phyloP scores from a whole-genome alignment of 177 flowering plant genomes.

The Viscum album region DNA sequence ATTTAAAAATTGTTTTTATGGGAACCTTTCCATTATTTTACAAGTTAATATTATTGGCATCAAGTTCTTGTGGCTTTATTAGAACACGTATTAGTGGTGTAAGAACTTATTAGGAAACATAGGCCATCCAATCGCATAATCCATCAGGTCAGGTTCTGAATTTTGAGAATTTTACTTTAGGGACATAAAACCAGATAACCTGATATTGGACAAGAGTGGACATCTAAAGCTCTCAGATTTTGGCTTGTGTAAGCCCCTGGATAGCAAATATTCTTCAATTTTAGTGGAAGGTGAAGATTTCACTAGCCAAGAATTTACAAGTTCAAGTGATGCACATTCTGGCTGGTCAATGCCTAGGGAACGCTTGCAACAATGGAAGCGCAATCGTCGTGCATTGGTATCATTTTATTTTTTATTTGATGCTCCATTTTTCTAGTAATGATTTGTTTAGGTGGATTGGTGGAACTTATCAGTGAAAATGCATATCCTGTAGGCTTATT shows the following conservation, averaged over 20 bases:
- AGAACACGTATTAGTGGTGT: no score
- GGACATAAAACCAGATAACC: slow-evolving; percentile 91
- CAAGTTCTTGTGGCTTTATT: no score
- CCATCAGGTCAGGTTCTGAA: no score
- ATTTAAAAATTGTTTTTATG: not conserved
- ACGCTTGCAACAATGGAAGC: slow-evolving; percentile 67
- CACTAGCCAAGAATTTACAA: slow-evolving; percentile 29
- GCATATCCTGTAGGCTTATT: slow-evolving; percentile 53
- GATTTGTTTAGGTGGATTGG: not conserved
- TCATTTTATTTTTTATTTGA: slow-evolving; percentile 1
- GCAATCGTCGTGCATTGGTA: slow-evolving; percentile 83
- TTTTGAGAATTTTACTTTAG: slow-evolving; percentile 25
- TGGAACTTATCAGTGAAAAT: not conserved
- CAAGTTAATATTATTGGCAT: no score
- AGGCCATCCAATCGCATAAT: no score
- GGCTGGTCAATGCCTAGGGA: slow-evolving; percentile 74
- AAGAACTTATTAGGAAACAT: no score
- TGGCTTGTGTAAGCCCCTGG: slow-evolving; percentile 86
- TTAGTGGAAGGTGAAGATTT: slow-evolving; percentile 52
- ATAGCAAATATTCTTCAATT: slow-evolving; percentile 51
- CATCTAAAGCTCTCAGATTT: slow-evolving; percentile 93
- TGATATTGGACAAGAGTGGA: slow-evolving; percentile 72
- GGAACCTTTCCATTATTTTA: not conserved
- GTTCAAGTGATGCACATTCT: slow-evolving; percentile 36
- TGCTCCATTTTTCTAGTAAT: not conserved